Evolutionary conservation across 805 yeast genomes (phyloP), one percentile per base, ranked within the genome.

Genomic region (Candida berthetii): DNA sequence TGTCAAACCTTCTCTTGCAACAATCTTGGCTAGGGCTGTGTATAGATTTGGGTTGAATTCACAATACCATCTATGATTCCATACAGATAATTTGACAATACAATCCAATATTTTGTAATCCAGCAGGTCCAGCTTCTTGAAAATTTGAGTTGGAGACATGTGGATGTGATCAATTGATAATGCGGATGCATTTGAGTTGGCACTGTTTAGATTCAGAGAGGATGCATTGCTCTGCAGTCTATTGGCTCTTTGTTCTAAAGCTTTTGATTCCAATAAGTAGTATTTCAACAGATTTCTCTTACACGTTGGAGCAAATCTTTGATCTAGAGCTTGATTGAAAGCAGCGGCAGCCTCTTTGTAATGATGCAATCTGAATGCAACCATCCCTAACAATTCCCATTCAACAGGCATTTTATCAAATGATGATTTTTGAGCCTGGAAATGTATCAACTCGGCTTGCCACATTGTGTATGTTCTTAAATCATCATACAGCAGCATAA

Each of bases 31-130:
- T 44, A 89, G 63, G 0, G 79, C 65, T n/a, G 65, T 58, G n/a
- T 80, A 57, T 37, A 88, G 66, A 37, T 68, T 68, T 17, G 95
- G 85, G 8, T 95, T 81, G 57, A 89, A 91, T 49, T 91, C 96
- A 48, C 82, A 76, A 65, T 91, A 95, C 99, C 99, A 93, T 57
- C 99, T 78, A 62, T 90, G 97, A 57, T 88, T 85, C 97, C 98
- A 95, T n/a, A 93, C 95, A n/a, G 83, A 66, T 40, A 93, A 66
- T 53, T 84, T 85, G 29, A 90, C 86, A 42, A 80, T 64, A 18
- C 82, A 66, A 43, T 83, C 88, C 44, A 90, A 68, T 11, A 87
- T 77, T 47, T 72, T 69, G 39, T 71, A 74, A 54, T 80, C 78
- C n/a, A 60, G n/a, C 4, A 13, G 11, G 2, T 36, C 32, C 13